Conservation (phyloP, 257 asterid species). For the Echium plantagineum region DNA sequence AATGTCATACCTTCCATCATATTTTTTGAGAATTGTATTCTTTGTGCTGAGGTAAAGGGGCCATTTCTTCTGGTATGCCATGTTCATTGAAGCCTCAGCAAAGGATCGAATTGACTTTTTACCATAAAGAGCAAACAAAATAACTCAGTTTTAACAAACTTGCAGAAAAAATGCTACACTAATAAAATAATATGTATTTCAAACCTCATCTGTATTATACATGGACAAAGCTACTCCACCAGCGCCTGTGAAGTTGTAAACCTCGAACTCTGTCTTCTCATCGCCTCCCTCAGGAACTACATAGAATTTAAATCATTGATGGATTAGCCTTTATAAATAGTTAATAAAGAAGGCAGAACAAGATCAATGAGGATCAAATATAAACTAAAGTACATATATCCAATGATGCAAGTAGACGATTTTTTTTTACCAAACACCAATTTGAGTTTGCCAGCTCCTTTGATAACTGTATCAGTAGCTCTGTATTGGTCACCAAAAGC, state of each 20-base stretch:
- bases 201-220: conserved; percentile 99
- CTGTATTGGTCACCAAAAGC: conserved; percentile 97
- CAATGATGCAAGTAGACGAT: neutral
- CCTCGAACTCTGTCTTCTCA: conserved; percentile 69
- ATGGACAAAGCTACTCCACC: conserved; percentile 97
- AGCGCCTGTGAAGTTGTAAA: conserved; percentile 80
- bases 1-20: conserved; percentile 74
- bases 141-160: conserved; percentile 30
- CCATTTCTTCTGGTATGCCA: conserved; percentile 88
- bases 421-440: conserved; percentile 77
- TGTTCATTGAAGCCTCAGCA: conserved; percentile 93
- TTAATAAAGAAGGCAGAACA: neutral
- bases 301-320: conserved; percentile 6
- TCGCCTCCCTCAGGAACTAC: conserved; percentile 84
- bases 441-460: conserved; percentile 94
- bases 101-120: conserved; percentile 72
- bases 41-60: conserved; percentile 97
- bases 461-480: conserved; percentile 88
- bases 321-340: neutral
- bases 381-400: neutral
- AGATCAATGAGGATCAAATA: neutral
- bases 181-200: conserved; percentile 9
- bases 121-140: conserved; percentile 50
- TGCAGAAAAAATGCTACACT: neutral
- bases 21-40: conserved; percentile 90